Base-by-base conservation (phyloP, 2,329 filamentous ascomycete species). In the Hypoxylon rubiginosum region DNA sequence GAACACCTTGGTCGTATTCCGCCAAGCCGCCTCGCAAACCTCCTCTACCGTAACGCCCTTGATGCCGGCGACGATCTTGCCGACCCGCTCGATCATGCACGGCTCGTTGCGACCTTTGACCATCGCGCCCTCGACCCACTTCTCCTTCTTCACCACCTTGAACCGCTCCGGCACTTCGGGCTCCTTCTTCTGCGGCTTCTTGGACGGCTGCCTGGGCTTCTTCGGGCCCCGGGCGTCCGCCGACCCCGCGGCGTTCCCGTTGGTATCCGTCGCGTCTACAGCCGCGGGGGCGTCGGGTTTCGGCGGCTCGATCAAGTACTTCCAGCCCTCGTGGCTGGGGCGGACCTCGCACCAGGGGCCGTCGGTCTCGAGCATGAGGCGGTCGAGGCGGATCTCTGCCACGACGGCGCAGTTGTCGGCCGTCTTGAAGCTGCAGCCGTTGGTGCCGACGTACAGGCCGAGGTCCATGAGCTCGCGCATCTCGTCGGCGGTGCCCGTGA, bases 271-370 rank as follows among this genome's bases (percentile, higher is more conserved):
- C 1, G 49, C 5, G 17, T 58, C 65, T 1, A 46, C 41, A 0
- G 21, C 58, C 1, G 61, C 50, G 2, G 60, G 21, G 1, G 62
- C 41, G 6, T 10, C 21, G 1, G 68, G 53, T 28, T 62, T 60
- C 15, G 67, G 48, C 60, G 79, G 79, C 66, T 84, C 81, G 3
- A 88, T 77, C 10, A 89, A 79, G 70, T 91, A 91, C 78, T 91
- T 91, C 73, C 91, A 92, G 2, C 93, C 93, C 30, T 94, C 94
- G 80, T 99, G 95, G 30, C 88, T 93, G 0, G 94, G 91, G 24
- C 96, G 85, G 64, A 99, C 95, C 79, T 99, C 96, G 76, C 96
- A 99, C 92, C 96, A 99, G 2, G 96, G 96, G 2, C 96, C 96
- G 77, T 99, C 96, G 0, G 96, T 99, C 84, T 99, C 96, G 51